Conservation (phyloP, 1,284 basidiomycete species). For the Schizophyllum amplum region DNA sequence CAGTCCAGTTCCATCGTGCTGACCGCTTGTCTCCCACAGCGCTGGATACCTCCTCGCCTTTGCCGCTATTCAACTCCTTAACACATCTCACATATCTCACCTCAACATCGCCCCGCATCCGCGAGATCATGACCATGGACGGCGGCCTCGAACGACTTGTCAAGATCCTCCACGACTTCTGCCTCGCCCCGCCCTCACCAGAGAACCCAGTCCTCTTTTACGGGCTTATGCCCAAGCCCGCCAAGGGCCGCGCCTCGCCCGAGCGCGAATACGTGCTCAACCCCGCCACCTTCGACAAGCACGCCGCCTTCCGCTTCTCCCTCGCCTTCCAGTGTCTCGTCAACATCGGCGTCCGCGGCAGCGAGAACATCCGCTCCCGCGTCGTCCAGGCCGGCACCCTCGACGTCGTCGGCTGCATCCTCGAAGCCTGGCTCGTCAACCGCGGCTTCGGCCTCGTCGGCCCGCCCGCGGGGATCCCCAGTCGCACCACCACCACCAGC, state of each 20-base stretch:
- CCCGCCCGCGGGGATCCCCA: conserved; percentile 26
- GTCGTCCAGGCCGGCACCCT: conserved; percentile 96
- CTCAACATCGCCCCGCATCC: conserved; percentile 93
- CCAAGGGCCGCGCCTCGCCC: conserved; percentile 30
- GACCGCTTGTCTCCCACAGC: conserved; percentile 44
- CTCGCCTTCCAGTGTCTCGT: conserved; percentile 97
- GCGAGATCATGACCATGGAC: conserved; percentile 97
- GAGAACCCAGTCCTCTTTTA: conserved; percentile 68
- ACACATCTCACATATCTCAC: conserved; percentile 97
- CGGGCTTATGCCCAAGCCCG: conserved; percentile 43
- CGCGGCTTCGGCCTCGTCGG: conserved; percentile 71
- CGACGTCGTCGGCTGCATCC: conserved; percentile 89
- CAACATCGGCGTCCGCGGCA: conserved; percentile 97
- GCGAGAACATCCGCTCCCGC: conserved; percentile 82
- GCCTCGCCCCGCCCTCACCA: conserved; percentile 66
- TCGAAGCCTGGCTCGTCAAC: conserved; percentile 86
- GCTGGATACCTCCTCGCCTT: conserved; percentile 84
- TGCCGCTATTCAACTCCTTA: conserved; percentile 95
- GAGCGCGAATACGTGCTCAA: conserved; percentile 53
- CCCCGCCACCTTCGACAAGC: conserved; percentile 68
- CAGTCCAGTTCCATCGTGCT: neutral
- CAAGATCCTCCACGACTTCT: conserved; percentile 85
- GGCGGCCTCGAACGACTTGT: conserved; percentile 95
- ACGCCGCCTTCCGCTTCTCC: conserved; percentile 79
- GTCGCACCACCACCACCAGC: no score